Conservation (phyloP, 257 asterid species). For the Capsicum baccatum region DNA sequence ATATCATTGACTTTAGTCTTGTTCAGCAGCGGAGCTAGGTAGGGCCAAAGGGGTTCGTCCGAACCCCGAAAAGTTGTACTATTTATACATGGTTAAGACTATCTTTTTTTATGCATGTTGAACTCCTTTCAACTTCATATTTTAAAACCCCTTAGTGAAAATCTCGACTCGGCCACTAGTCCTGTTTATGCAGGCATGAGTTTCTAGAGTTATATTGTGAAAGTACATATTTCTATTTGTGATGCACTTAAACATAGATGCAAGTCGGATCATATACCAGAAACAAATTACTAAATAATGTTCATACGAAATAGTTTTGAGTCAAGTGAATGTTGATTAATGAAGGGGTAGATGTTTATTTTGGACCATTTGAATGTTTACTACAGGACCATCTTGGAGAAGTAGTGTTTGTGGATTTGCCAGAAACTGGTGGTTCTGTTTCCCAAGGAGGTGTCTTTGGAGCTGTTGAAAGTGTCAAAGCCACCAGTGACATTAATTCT, state of each 20-base stretch:
- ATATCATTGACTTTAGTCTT: too few species aligned
- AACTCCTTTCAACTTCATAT: too few species aligned
- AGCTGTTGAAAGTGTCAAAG: constrained; percentile 93
- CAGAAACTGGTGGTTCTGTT: constrained; percentile 65
- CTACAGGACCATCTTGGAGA: constrained; percentile 89
- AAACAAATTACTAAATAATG: not conserved
- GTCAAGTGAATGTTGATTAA: not conserved
- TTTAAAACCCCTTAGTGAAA: too few species aligned
- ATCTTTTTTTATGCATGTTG: too few species aligned
- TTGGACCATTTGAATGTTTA: not conserved
- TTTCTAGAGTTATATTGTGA: too few species aligned
- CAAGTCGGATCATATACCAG: not conserved
- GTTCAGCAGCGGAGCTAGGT: too few species aligned
- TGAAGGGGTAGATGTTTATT: not conserved
- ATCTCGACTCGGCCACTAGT: too few species aligned
- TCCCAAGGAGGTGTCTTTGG: constrained; percentile 63
- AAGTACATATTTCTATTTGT: too few species aligned
- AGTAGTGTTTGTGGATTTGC: constrained; percentile 89
- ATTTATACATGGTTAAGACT: too few species aligned
- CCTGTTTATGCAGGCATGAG: too few species aligned
- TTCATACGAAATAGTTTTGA: not conserved
- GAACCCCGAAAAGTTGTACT: too few species aligned
- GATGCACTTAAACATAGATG: not conserved
- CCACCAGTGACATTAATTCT: constrained; percentile 81
- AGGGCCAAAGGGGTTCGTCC: too few species aligned